These are phyloP conservation scores for Blastobotrys attinorum DNA, from an alignment of 805 yeast genomes.

Conservation along the genomic window DNA sequence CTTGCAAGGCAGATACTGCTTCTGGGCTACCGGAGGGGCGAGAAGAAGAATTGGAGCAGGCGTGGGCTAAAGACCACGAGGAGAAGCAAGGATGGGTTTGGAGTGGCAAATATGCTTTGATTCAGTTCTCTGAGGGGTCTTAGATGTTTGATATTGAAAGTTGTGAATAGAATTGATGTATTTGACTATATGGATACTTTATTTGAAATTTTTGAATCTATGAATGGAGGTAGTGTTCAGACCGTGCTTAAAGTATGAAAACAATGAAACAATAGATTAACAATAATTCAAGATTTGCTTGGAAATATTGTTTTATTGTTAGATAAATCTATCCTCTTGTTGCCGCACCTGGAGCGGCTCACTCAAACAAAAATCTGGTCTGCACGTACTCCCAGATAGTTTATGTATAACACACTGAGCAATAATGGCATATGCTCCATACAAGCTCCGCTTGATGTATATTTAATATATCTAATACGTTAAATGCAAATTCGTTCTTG, in stretches of 20 bases:
- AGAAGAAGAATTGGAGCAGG: conserved; percentile 55
- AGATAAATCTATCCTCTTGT: background rate
- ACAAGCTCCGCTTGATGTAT: too few relatives aligned
- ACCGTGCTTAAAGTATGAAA: too few relatives aligned
- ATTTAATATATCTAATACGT: too few relatives aligned
- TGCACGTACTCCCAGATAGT: too few relatives aligned
- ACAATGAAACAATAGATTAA: background rate
- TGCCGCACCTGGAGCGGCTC: background rate
- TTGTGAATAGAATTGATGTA: background rate
- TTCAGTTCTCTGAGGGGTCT: conserved; percentile 46
- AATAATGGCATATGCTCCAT: too few relatives aligned
- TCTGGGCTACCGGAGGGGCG: conserved; percentile 71
- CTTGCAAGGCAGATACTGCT: conserved; percentile 93
- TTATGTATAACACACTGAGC: too few relatives aligned
- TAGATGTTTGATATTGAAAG: background rate
- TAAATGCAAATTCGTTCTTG: too few relatives aligned
- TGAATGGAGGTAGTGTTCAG: too few relatives aligned
- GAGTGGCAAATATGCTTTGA: conserved; percentile 92
- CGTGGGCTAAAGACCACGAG: conserved; percentile 57
- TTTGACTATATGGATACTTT: background rate
- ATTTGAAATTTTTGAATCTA: too few relatives aligned
- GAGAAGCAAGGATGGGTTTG: conserved; percentile 73
- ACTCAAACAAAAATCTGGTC: too few relatives aligned
- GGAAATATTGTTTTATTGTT: background rate
- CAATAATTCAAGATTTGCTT: background rate